Base-by-base conservation (phyloP, 768 basidiomycete species). In the Suillus luteus region DNA sequence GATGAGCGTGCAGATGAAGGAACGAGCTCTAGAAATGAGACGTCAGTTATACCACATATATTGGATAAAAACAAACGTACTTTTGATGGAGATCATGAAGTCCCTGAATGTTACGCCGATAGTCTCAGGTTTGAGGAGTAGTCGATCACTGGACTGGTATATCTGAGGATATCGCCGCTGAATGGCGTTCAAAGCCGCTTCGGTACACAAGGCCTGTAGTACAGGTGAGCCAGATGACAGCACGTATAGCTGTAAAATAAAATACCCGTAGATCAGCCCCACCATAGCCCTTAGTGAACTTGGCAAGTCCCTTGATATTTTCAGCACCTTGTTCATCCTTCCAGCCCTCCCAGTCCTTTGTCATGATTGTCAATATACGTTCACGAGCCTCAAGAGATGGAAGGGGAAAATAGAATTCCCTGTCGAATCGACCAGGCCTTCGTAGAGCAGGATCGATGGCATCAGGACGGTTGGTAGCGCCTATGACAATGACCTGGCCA, bases 131-230 rank as follows among this genome's bases (percentile, higher is more conserved):
- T 93, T 86, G 61, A 99, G 81, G 57, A 95, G 72, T 2, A 98
- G 78, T 11, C 97, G 83, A 65, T 99, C 95, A 38, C 83, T 86
- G 5, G 93, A 91, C 77, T 93, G 91, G 82, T 99, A 99, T 54
- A 99, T 95, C 74, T 99, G 97, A 0, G 97, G 97, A 75, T 99
- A 99, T 61, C 91, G 83, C 64, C 97, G 81, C 72, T 99, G 97
- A 27, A 99, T 92, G 0, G 96, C 96, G 71, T 99, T 99, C 69
- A 99, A 75, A 1, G 95, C 92, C 11, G 97, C 95, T 78, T 99
- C 97, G 7, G 97, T 99, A 69, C 96, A 98, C 5, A 99, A 79
- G 0, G 97, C 96, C 96, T 87, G 68, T 55, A 43, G 22, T 17
- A 17, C n/a, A 15, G 41, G 57, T 64, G 64, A 68, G 35, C 22